Evolutionary conservation across 2,329 filamentous ascomycete species (phyloP).

Genomic region (Penicillium sclerotigenum): DNA sequence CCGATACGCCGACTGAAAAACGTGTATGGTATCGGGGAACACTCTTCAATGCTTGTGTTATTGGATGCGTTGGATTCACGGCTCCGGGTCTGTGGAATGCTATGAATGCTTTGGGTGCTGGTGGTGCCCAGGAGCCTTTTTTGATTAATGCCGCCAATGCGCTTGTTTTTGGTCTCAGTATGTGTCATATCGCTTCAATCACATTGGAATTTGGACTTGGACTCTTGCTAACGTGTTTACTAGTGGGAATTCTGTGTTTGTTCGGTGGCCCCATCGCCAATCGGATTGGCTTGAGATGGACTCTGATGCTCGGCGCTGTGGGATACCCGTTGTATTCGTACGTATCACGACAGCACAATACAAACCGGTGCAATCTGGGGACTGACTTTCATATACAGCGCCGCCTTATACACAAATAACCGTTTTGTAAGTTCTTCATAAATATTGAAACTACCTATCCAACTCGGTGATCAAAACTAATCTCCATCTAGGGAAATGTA

Average conservation of each 20-base stretch:
- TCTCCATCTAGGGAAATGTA: slow-evolving; percentile 41
- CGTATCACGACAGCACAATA: neutral
- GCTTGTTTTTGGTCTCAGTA: slow-evolving; percentile 45
- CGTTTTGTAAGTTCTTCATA: slow-evolving; percentile 22
- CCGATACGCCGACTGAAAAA: slow-evolving; percentile 5
- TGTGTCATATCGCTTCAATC: slow-evolving; percentile 23
- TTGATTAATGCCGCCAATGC: slow-evolving; percentile 55
- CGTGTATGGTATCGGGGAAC: slow-evolving; percentile 50
- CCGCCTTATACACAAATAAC: slow-evolving; percentile 47
- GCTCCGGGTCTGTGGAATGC: slow-evolving; percentile 52
- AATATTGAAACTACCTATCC: neutral
- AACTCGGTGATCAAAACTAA: neutral
- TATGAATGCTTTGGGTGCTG: slow-evolving; percentile 54
- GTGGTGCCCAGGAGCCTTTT: slow-evolving; percentile 52
- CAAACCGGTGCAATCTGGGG: neutral
- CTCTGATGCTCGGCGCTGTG: slow-evolving; percentile 42
- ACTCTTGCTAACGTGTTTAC: slow-evolving; percentile 19
- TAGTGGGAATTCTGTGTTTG: slow-evolving; percentile 44
- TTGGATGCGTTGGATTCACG: slow-evolving; percentile 53
- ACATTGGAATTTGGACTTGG: neutral
- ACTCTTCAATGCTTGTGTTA: slow-evolving; percentile 54
- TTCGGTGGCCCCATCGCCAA: slow-evolving; percentile 51
- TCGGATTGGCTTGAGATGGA: slow-evolving; percentile 48
- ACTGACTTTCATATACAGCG: slow-evolving; percentile 18
- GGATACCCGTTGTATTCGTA: slow-evolving; percentile 50